Evolutionary conservation across 768 basidiomycete genomes (phyloP).

Genomic region (Lactifluus pinguis): DNA sequence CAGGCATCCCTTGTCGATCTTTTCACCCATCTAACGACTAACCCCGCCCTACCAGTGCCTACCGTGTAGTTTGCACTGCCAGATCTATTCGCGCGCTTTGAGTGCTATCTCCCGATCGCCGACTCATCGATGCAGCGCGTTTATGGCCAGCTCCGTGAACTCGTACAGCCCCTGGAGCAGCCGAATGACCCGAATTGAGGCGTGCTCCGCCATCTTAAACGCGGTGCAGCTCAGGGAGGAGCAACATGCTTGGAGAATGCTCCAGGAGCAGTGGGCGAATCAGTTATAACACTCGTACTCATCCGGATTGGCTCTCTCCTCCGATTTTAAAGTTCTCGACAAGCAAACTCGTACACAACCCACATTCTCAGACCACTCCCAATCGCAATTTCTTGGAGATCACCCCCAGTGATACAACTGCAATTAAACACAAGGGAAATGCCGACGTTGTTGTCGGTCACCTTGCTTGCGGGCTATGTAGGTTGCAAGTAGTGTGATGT

Average conservation of each 20-base stretch:
- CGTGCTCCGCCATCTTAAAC: not conserved
- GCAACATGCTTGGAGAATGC: not conserved
- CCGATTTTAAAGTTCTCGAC: not conserved
- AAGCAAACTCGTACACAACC: not conserved
- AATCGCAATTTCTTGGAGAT: not conserved
- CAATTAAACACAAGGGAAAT: not conserved
- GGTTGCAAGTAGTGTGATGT: no score
- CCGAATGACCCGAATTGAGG: conserved; percentile 3
- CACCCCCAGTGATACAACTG: not conserved
- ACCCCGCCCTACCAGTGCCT: not conserved
- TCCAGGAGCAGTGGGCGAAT: not conserved
- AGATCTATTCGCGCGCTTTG: not conserved
- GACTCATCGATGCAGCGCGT: not conserved
- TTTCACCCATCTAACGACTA: not conserved
- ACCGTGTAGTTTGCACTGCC: not conserved
- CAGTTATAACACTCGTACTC: not conserved
- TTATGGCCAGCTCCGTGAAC: not conserved
- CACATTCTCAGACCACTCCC: not conserved
- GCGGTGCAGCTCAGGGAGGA: conserved; percentile 1
- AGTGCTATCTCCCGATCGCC: not conserved
- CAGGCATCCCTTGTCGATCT: not conserved
- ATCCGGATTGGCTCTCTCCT: not conserved
- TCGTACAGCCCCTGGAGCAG: conserved; percentile 2
- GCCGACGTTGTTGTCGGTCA: no score
- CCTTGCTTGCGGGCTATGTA: no score